These are phyloP conservation scores for Zychaea mexicana DNA, from an alignment of 371 early-diverging fungal species.

Conservation along the genomic window DNA sequence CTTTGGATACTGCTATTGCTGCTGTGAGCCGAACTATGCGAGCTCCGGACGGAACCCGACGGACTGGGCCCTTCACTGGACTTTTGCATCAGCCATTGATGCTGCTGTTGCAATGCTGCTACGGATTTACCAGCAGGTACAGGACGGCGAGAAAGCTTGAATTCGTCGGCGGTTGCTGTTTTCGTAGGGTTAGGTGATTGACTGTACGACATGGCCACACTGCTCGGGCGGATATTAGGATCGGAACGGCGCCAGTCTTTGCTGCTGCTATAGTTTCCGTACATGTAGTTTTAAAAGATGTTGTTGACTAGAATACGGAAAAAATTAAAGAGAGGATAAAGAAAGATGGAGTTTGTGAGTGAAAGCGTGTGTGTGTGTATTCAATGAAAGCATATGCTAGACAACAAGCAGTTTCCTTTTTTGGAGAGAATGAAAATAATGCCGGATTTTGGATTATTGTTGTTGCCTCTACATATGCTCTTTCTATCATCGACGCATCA, in stretches of 20 bases:
- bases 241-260: conserved; percentile 2
- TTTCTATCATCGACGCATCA: background rate
- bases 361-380: background rate
- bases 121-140: conserved; percentile 33
- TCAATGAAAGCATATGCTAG: background rate
- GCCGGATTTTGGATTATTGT: background rate
- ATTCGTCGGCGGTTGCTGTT: background rate
- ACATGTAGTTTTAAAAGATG: background rate
- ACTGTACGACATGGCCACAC: conserved; percentile 16
- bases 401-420: conserved; percentile 1
- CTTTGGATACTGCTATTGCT: background rate
- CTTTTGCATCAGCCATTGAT: conserved; percentile 36
- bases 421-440: background rate
- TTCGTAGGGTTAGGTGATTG: background rate
- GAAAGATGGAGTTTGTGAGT: no score
- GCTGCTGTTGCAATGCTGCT: conserved; percentile 42
- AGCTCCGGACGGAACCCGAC: conserved; percentile 17
- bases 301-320: background rate
- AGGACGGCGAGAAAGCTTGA: conserved; percentile 19
- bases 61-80: conserved; percentile 3
- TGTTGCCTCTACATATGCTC: background rate
- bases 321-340: background rate
- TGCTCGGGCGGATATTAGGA: conserved; percentile 15
- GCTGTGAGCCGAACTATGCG: background rate
- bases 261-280: background rate